These are phyloP conservation scores for Solanum chmielewskii DNA, from an alignment of 257 asterid genomes.

Conservation along the genomic window DNA sequence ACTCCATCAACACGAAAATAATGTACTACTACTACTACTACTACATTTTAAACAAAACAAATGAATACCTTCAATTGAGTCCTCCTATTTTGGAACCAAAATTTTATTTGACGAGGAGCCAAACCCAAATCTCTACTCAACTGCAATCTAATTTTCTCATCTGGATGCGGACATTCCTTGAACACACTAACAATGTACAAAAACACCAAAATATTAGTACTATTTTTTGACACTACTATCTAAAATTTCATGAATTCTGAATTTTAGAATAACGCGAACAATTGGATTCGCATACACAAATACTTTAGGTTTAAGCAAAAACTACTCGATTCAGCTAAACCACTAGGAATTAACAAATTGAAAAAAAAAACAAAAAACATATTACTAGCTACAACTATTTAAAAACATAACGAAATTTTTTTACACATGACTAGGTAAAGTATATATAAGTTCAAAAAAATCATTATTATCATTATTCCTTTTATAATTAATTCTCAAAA, in stretches of 20 bases:
- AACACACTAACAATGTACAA: conserved; percentile 10
- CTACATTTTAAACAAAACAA: not conserved
- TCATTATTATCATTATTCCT: not conserved
- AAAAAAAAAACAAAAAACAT: not conserved
- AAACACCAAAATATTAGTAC: conserved; percentile 4
- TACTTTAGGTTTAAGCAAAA: not conserved
- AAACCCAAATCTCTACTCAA: conserved; percentile 76
- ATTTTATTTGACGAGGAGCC: conserved; percentile 90
- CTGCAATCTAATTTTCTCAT: conserved; percentile 72
- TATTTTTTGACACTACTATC: not conserved
- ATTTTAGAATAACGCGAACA: not conserved
- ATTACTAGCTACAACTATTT: not conserved
- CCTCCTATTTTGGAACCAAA: conserved; percentile 95
- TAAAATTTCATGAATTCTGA: not conserved
- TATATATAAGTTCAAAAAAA: not conserved
- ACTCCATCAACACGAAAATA: not conserved
- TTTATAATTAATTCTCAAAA: not conserved
- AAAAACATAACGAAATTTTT: not conserved
- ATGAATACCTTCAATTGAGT: conserved; percentile 82
- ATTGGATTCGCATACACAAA: not conserved
- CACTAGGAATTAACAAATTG: not conserved
- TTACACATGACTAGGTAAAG: not conserved
- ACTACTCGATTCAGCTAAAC: not conserved
- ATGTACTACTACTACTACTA: not conserved
- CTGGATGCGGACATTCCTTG: conserved; percentile 92